Conservation (phyloP, 2,329 filamentous ascomycete species). For the Venturia carpophila region DNA sequence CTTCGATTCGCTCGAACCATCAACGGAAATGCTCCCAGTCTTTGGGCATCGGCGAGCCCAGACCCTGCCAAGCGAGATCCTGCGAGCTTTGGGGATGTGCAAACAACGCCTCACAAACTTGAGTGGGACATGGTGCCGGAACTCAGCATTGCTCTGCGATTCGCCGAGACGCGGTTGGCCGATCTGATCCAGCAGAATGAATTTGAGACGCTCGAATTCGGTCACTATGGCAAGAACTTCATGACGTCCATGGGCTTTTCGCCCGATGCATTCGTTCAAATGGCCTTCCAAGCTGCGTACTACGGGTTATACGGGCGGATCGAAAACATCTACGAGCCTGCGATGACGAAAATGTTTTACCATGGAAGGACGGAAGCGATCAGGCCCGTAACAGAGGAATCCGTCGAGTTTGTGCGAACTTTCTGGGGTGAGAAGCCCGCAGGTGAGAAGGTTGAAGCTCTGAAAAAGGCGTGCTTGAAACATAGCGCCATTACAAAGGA, state of each 20-base stretch:
- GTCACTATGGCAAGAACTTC: constrained; percentile 89
- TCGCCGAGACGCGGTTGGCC: constrained; percentile 87
- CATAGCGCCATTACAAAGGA: constrained; percentile 74
- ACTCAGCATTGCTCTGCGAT: constrained; percentile 80
- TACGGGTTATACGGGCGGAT: constrained; percentile 91
- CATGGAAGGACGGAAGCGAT: constrained; percentile 95
- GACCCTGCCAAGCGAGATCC: constrained; percentile 90
- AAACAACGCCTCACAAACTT: constrained; percentile 86
- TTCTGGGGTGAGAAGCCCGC: constrained; percentile 91
- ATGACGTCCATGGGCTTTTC: constrained; percentile 97
- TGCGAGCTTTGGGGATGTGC: constrained; percentile 84
- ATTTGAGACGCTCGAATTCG: constrained; percentile 85
- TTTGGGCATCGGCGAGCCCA: constrained; percentile 86
- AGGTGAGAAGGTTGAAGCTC: constrained; percentile 74
- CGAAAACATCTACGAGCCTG: constrained; percentile 94
- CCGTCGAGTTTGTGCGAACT: constrained; percentile 78
- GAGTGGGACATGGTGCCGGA: constrained; percentile 98
- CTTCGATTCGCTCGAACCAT: constrained; percentile 90
- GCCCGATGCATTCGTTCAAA: constrained; percentile 94
- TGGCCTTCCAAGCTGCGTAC: constrained; percentile 98
- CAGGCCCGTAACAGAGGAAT: constrained; percentile 73
- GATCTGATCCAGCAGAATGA: constrained; percentile 96
- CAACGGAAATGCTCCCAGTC: constrained; percentile 81
- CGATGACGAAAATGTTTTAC: constrained; percentile 92
- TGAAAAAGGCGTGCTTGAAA: constrained; percentile 74